Base-by-base conservation (phyloP, 305 asterid genomes). In the Stenogyne calaminthoides region DNA sequence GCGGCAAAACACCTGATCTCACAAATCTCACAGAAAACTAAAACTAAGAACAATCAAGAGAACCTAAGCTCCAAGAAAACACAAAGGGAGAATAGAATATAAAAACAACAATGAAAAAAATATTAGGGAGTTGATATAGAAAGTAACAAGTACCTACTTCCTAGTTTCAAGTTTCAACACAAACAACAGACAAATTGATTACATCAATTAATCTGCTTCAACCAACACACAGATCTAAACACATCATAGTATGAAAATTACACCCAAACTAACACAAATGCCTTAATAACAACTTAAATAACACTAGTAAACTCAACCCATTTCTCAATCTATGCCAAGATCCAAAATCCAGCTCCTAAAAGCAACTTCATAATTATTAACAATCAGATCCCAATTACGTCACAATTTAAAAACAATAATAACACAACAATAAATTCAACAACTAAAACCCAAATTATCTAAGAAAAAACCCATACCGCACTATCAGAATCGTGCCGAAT, bases 401-500 rank as follows among this genome's bases (percentile, higher is more conserved):
- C 9, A 47, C 59, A 54, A 7, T 6, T 10, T 9, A 42, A 34
- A 10, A 34, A 46, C 36, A 14, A 7, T 1, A 46, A 14, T 51
- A 64, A 39, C 25, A 32, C 52, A 55, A 16, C 55, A 34, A 16
- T 10, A 51, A 37, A 47, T 61, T 66, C 36, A 66, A 60, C 63
- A 76, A 63, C 69, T 55, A 71, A 69, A 77, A 40, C 66, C 70
- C 67, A 74, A 80, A 65, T 71, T 5, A 63, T 12, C 27, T 18
- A 47, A 71, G 8, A 36, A 36, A 12, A 52, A 63, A 15, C 0
- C 0, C 84, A 44, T 84, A 88, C 95, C 90, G 73, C 88, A 61
- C 82, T 78, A 77, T 86, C 91, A 81, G 90, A 84, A 76, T 85
- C 91, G 64, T 84, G 91, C 62, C 85, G 86, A 73, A 88, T 88